Base-by-base conservation (phyloP, 768 basidiomycete species). In the Tricholoma furcatifolium region DNA sequence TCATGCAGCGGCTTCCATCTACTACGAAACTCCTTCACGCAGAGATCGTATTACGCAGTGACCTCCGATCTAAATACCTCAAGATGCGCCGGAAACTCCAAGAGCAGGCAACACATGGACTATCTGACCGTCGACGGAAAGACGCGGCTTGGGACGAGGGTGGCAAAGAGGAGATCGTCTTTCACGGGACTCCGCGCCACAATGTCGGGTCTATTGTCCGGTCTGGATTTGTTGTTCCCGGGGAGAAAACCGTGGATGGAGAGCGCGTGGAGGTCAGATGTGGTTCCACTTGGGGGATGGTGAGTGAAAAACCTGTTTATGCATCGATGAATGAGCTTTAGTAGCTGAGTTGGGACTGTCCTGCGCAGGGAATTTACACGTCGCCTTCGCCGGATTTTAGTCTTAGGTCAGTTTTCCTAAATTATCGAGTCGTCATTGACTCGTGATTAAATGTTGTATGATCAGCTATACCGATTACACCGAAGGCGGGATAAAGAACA, bases 221-320 rank as follows among this genome's bases (percentile, higher is more conserved):
- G 36, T 47, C 45, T 31, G 55, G 55, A 7, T 56, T 56, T 38
- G 31, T 56, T 27, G 55, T 56, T 1, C 55, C 50, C n/a, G 55
- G 55, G 3, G 18, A 43, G 23, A 51, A 48, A 32, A 51, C 55
- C 8, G 32, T n/a, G 12, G 30, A 40, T 14, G 55, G 55, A 5
- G 40, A 46, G 38, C 9, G 5, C 9, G 46, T 56, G 4, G 40
- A 6, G 3, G 40, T 56, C 31, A 44, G 55, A 15, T 51, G 55
- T 35, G 55, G 55, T 2, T 41, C 50, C 11, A 56, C 55, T 23
- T 56, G 55, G 55, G 55, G 55, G 18, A 46, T 34, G 47, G 53
- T 45, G 30, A 32, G 45, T n/a, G 4, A 40, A n/a, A n/a, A n/a
- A 5, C 12, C 17, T 6, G 4, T n/a, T 17, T 44, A 10, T 11